Percentiles rank a stretch among this genome's conserved stretches.
Evolutionary conservation across 2,329 filamentous ascomycete genomes (phyloP).

Genomic region (Claviceps sp.): DNA sequence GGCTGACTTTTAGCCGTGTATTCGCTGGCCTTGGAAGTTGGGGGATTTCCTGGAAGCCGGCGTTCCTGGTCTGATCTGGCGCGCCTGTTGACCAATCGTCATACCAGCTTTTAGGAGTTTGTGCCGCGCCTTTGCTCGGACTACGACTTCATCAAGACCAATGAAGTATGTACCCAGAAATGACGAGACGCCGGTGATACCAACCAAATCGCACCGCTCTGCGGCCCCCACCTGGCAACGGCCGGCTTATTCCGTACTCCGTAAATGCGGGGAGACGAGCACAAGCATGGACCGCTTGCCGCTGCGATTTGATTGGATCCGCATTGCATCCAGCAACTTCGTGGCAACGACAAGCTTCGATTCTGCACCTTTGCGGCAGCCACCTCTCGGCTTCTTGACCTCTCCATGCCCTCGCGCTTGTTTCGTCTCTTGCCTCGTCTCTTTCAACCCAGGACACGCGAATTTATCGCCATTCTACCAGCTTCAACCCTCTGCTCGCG

Average conservation of each 20-base stretch:
- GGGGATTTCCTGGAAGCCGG: too few species aligned
- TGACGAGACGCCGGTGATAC: too few species aligned
- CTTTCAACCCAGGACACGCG: neutral
- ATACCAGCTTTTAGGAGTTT: neutral
- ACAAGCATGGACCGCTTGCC: too few species aligned
- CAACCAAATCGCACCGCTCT: too few species aligned
- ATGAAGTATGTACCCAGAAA: too few species aligned
- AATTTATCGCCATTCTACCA: neutral
- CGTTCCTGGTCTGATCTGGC: neutral
- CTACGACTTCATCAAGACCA: too few species aligned
- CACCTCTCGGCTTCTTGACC: neutral
- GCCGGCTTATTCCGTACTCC: too few species aligned
- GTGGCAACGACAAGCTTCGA: neutral
- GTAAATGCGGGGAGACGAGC: too few species aligned
- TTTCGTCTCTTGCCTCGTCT: constrained; percentile 1
- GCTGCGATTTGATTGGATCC: too few species aligned
- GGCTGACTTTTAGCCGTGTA: neutral
- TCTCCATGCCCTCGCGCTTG: neutral
- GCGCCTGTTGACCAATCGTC: neutral
- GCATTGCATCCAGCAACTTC: too few species aligned
- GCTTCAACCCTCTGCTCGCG: neutral
- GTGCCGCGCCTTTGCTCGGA: neutral
- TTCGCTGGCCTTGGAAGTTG: neutral
- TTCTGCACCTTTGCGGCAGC: neutral
- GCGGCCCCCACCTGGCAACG: too few species aligned